Percentiles rank a stretch among this genome's conserved stretches.
These are phyloP conservation scores for Deuterostichococcus epilithicus DNA, from an alignment of 139 green algal species.

Conservation along the genomic window DNA sequence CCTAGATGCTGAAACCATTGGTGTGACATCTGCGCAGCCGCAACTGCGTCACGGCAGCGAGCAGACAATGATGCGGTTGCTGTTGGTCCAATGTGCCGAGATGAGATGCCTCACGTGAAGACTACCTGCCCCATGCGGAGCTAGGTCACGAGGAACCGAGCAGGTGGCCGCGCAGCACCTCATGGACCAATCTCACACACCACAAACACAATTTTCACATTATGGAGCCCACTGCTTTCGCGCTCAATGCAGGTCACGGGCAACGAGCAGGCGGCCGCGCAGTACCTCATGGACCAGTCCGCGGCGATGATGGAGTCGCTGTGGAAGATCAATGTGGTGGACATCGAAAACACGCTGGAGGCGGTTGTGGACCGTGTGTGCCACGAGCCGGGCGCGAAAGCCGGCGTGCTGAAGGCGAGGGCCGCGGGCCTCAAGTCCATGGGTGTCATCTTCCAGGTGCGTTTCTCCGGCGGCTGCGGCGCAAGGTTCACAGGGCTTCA, in stretches of 20 bases:
- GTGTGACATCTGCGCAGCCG: too few species aligned
- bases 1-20: too few species aligned
- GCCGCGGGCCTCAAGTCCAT: slow-evolving; percentile 44
- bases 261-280: background rate
- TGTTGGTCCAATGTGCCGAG: too few species aligned
- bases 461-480: background rate
- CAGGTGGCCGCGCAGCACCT: too few species aligned
- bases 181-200: too few species aligned
- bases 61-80: too few species aligned
- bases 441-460: slow-evolving; percentile 47
- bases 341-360: slow-evolving; percentile 81
- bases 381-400: slow-evolving; percentile 25
- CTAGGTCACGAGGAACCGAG: too few species aligned
- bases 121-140: too few species aligned
- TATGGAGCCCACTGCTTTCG: too few species aligned
- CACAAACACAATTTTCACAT: too few species aligned
- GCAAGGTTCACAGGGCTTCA: background rate
- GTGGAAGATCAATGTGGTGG: slow-evolving; percentile 73
- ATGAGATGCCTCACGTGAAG: too few species aligned
- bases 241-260: background rate
- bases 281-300: background rate
- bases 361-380: slow-evolving; percentile 25
- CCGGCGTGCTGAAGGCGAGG: slow-evolving; percentile 24
- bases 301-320: slow-evolving; percentile 27
- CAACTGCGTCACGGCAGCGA: too few species aligned